Conservation (phyloP, 768 basidiomycete species). For the Sarcomyxa edulis region DNA sequence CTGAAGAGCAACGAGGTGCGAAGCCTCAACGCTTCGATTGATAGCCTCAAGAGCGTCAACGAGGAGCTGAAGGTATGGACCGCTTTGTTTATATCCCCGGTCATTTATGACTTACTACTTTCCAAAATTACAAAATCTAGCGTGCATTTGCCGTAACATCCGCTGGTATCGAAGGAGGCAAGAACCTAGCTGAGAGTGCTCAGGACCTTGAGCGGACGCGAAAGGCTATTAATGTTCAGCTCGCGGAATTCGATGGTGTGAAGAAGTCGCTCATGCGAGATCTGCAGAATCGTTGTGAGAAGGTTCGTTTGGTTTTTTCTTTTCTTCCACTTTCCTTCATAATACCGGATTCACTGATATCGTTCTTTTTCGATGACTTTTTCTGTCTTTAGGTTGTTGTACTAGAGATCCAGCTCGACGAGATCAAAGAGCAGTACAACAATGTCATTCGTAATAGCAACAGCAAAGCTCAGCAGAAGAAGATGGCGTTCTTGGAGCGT, state of each 20-base stretch:
- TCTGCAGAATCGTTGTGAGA: constrained; percentile 98
- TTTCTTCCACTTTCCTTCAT: constrained; percentile 13
- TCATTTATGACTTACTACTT: constrained; percentile 11
- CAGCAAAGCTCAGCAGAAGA: constrained; percentile 97
- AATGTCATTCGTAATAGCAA: constrained; percentile 98
- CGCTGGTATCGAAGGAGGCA: constrained; percentile 94
- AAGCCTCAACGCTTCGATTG: constrained; percentile 77
- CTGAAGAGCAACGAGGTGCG: constrained; percentile 79
- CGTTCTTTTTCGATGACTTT: constrained; percentile 4
- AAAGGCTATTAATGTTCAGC: constrained; percentile 96
- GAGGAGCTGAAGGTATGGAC: constrained; percentile 89
- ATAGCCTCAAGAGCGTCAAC: constrained; percentile 92
- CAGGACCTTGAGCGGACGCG: constrained; percentile 95
- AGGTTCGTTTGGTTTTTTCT: constrained; percentile 44
- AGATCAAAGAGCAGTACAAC: constrained; percentile 98
- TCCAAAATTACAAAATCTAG: constrained; percentile 32
- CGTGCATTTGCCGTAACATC: constrained; percentile 97
- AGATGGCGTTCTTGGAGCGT: constrained; percentile 97
- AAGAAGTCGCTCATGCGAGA: constrained; percentile 99
- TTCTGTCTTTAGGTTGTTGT: constrained; percentile 76
- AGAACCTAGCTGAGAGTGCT: constrained; percentile 94
- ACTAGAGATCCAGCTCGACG: constrained; percentile 96
- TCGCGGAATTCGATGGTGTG: constrained; percentile 96
- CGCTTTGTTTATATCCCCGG: constrained; percentile 5
- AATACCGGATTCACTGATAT: too few species aligned